Base-by-base conservation (phyloP, 1,284 basidiomycete genomes). In the Cryptococcus sp. region DNA sequence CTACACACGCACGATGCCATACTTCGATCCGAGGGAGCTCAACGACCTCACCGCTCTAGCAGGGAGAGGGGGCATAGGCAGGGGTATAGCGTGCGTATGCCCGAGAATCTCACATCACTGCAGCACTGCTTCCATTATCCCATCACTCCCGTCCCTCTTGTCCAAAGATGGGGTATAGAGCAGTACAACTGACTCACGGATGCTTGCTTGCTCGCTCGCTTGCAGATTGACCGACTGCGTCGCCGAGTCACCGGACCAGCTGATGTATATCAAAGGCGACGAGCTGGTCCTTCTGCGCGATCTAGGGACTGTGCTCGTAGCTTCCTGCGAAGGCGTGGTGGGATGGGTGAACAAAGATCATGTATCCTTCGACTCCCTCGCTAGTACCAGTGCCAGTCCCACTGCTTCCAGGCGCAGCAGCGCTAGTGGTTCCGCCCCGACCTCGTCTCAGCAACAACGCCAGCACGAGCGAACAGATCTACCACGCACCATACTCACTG, bases 251-350 rank as follows among this genome's bases (percentile, higher is more conserved):
- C 79, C 85, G 13, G 87, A 88, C 47, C 90, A 93, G 75, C 82
- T 94, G 54, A 94, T 94, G 91, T 93, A 93, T 74, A 81, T 93
- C 61, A 86, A 88, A 81, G 88, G 86, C 63, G 91, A 94, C 69
- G 85, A 87, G 64, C 87, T 94, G 51, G 84, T 84, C 0, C 87
- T 93, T 0, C 80, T 94, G n/a, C 85, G 89, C 82, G 88, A 90
- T 59, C 69, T 91, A 0, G 80, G 82, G 0, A 82, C 69, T n/a
- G 52, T 62, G 20, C 47, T 66, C 1, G 64, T 89, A 83, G 90
- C 90, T 0, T 88, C 88, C 67, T 96, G 93, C 73, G 93, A 96
- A 79, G 92, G 90, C 52, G 90, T 95, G 48, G 88, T 95, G 2
- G 93, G 93, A 16, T 84, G 86, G 45, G 93, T 95, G 73, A 81